phyloP scores from a whole-genome alignment of 192 early-diverging fungal species.

The Lunasporangiospora selenospora region DNA sequence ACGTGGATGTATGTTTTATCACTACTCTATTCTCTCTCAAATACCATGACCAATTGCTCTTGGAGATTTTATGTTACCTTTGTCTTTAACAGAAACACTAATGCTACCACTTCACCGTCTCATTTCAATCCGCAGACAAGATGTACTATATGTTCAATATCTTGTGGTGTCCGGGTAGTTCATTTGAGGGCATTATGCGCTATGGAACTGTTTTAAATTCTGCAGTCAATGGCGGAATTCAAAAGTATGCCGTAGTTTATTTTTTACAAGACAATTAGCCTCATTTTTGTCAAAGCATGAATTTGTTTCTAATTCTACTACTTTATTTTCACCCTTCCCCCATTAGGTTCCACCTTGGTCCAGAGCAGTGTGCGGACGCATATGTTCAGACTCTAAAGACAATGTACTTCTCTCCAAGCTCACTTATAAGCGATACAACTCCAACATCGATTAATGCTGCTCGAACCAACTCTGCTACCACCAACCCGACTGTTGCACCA shows the following conservation, averaged over 20 bases:
- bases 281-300: neutral
- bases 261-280: too few relatives aligned
- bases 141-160: slow-evolving; percentile 71
- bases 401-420: slow-evolving; percentile 31
- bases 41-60: too few relatives aligned
- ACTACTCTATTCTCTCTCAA: neutral
- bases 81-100: too few relatives aligned
- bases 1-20: slow-evolving; percentile 28
- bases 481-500: slow-evolving; percentile 4
- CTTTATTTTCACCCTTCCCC: neutral
- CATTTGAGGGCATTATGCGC: slow-evolving; percentile 72
- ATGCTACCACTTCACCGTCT: too few relatives aligned
- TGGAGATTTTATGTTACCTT: too few relatives aligned
- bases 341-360: slow-evolving; percentile 36
- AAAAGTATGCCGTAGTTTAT: too few relatives aligned
- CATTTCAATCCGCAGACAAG: slow-evolving; percentile 46
- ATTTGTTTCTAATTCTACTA: too few relatives aligned
- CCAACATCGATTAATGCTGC: slow-evolving; percentile 36
- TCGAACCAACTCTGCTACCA: slow-evolving; percentile 24
- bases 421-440: slow-evolving; percentile 35
- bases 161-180: slow-evolving; percentile 52
- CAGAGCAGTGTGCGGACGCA: slow-evolving; percentile 44
- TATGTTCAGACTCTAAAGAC: slow-evolving; percentile 43
- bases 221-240: slow-evolving; percentile 68
- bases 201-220: slow-evolving; percentile 70